These are phyloP conservation scores for Entonaema liquescens DNA, from an alignment of 495 filamentous ascomycete species.

Conservation along the genomic window DNA sequence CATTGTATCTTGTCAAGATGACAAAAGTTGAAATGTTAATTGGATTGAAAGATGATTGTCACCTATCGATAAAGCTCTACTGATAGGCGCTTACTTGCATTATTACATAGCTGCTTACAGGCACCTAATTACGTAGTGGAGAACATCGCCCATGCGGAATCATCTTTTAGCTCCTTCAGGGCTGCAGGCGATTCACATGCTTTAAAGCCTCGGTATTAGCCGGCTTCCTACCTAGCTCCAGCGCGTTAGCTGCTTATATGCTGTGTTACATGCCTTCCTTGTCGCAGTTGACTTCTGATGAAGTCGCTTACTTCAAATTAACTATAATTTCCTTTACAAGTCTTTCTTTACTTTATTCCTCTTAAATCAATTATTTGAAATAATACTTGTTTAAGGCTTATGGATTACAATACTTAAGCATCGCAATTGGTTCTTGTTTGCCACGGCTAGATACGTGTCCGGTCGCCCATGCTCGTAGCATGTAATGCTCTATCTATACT, in stretches of 20 bases:
- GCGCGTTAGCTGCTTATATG: neutral
- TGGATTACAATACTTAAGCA: neutral
- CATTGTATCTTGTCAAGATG: neutral
- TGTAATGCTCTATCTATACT: conserved; percentile 25
- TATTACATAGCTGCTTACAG: neutral
- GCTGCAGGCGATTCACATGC: conserved; percentile 27
- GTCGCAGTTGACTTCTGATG: neutral
- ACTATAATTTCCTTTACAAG: neutral
- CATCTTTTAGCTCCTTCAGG: neutral
- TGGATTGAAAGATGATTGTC: neutral
- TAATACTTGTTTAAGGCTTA: neutral
- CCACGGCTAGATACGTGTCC: neutral
- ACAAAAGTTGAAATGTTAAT: conserved; percentile 1
- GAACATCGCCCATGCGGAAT: neutral
- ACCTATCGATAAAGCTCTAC: conserved; percentile 12
- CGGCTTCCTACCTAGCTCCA: neutral
- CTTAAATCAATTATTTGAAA: neutral
- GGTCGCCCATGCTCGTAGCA: conserved; percentile 23
- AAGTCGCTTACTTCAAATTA: neutral
- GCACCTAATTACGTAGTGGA: neutral
- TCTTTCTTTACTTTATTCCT: neutral
- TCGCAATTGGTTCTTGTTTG: neutral
- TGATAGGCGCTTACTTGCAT: neutral
- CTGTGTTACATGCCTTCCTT: neutral
- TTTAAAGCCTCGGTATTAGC: conserved; percentile 31